phyloP scores from a whole-genome alignment of 169 alveolate species.

The Plasmodium cynomolgi region DNA sequence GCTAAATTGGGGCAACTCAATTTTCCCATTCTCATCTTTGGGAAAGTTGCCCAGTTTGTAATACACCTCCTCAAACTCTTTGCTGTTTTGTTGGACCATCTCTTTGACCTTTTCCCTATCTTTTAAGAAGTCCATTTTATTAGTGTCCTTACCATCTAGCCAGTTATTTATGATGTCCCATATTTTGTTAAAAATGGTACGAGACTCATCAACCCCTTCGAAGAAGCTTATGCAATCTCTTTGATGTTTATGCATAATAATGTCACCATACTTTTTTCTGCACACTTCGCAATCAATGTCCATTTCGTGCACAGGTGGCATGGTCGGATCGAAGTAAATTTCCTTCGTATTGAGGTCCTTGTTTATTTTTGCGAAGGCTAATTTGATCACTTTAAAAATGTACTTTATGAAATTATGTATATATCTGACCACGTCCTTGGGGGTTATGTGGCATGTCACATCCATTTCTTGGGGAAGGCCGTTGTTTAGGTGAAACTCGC shows the following conservation, averaged over 20 bases:
- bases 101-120: background rate
- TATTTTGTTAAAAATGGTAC: constrained; percentile 19
- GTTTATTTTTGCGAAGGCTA: constrained; percentile 53
- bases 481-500: constrained; percentile 1
- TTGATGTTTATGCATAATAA: constrained; percentile 8
- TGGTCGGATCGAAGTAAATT: constrained; percentile 10
- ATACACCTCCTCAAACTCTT: constrained; percentile 26
- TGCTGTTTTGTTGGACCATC: constrained; percentile 9
- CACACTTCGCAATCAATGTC: constrained; percentile 48
- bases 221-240: constrained; percentile 45
- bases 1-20: constrained; percentile 50
- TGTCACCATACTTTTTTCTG: constrained; percentile 72
- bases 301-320: constrained; percentile 41
- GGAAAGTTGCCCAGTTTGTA: constrained; percentile 51
- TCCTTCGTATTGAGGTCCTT: constrained; percentile 62
- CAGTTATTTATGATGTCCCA: constrained; percentile 46
- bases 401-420: constrained; percentile 14
- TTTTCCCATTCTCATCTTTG: constrained; percentile 46
- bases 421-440: constrained; percentile 2
- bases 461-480: background rate
- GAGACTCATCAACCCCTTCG: constrained; percentile 53
- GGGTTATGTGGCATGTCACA: background rate
- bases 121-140: constrained; percentile 11
- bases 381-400: constrained; percentile 41
- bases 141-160: constrained; percentile 48